Base-by-base conservation (phyloP, 371 early-diverging fungal species). In the Mortierella polycephala region DNA sequence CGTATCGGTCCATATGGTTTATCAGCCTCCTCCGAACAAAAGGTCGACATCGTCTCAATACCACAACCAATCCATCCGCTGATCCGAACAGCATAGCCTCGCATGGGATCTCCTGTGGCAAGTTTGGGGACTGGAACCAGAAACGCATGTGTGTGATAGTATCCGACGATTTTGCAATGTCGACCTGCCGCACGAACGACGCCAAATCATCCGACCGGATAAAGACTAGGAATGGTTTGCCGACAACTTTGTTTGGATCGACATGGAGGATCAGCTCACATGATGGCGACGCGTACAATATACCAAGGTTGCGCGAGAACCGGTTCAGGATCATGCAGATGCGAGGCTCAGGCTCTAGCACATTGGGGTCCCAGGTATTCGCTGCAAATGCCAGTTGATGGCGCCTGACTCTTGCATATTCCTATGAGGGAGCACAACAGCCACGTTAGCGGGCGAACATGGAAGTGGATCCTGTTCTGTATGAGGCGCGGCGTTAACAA, bases 241-340 rank as follows among this genome's bases (percentile, higher is more conserved):
- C 76, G 8, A 60, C 40, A 30, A 76, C 53, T 8, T 61, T 47
- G 1, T 66, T 59, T 0, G 66, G 62, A 16, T 65, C 67, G 8
- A 71, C 16, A 1, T 62, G 53, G 16, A 76, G 53, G 18, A 76
- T 45, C 5, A 21, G 7, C 20, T 57, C 52, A 37, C 66, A 63
- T 0, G 71, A 62, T 4, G 67, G 53, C 8, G 76, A 76, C 16
- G 71, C 71, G 45, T 76, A 75, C 67, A 75, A 59, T 39, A 75
- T 62, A 9, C 57, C 46, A 14, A 71, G 64, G 21, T 45, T 60
- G 16, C 71, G 60, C 10, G 76, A 60, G 60, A 71, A 76, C 7
- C 76, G 71, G 42, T 76, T 76, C 40, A 76, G 55, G 50, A 76
- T 76, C 67, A 76, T 53, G 45, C 76, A 76, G 7, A 62, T 71